These are phyloP conservation scores for Brassica nigra DNA, from an alignment of 345 rosid species.

Conservation along the genomic window DNA sequence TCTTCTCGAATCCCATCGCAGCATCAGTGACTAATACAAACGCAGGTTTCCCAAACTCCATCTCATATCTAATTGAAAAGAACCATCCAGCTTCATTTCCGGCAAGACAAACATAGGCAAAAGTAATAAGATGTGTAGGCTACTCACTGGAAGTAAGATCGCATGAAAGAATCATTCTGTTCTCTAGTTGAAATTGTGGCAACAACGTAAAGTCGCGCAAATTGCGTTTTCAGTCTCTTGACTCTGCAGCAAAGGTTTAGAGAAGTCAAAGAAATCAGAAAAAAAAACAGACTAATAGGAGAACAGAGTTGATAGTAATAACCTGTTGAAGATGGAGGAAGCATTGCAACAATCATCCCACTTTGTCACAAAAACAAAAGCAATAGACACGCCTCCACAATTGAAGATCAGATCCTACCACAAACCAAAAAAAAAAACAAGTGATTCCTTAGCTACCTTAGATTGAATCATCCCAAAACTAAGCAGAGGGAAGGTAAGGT, in stretches of 20 bases:
- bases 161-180: slow-evolving; percentile 70
- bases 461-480: neutral
- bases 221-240: slow-evolving; percentile 65
- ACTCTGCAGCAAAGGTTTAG: slow-evolving; percentile 48
- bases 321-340: slow-evolving; percentile 67
- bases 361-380: slow-evolving; percentile 73
- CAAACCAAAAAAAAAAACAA: neutral
- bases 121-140: slow-evolving; percentile 9
- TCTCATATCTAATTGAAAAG: slow-evolving; percentile 51
- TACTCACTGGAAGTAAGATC: slow-evolving; percentile 75
- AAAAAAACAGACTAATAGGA: neutral
- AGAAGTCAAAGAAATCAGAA: neutral
- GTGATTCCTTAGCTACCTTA: neutral
- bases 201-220: slow-evolving; percentile 70
- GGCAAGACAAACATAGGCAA: neutral
- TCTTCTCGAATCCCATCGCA: slow-evolving; percentile 97
- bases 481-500: neutral
- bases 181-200: slow-evolving; percentile 61
- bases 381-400: slow-evolving; percentile 83
- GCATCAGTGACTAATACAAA: slow-evolving; percentile 76
- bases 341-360: slow-evolving; percentile 58
- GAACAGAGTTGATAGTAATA: neutral
- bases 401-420: slow-evolving; percentile 82
- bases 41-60: slow-evolving; percentile 88
- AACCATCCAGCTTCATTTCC: neutral